Percentiles rank a stretch among this genome's conserved stretches.
Evolutionary conservation across 2,329 filamentous ascomycete species (phyloP).

Genomic region (Aplosporella prunicola): DNA sequence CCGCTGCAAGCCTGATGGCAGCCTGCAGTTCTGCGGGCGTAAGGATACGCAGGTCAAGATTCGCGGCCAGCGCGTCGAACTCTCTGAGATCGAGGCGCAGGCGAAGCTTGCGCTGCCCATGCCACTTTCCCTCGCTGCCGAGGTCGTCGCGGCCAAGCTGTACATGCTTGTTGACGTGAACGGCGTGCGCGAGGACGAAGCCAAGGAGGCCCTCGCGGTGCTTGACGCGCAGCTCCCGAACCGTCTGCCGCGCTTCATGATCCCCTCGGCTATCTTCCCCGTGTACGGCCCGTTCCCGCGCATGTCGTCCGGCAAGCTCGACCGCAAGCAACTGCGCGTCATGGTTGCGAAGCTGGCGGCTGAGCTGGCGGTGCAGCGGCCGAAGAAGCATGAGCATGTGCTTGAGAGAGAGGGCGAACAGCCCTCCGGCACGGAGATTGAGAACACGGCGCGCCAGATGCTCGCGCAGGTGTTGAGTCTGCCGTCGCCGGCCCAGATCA

Average conservation of each 20-base stretch:
- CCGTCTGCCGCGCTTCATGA: not conserved
- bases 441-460: too few species aligned
- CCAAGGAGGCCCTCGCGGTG: not conserved
- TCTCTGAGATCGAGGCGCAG: slow-evolving; percentile 30
- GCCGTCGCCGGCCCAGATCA: too few species aligned
- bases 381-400: too few species aligned
- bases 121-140: not conserved
- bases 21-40: slow-evolving; percentile 9
- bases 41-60: slow-evolving; percentile 15
- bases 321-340: slow-evolving; percentile 13
- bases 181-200: not conserved
- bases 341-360: not conserved
- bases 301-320: slow-evolving; percentile 25
- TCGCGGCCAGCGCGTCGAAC: slow-evolving; percentile 29
- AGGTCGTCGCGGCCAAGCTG: not conserved
- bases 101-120: not conserved
- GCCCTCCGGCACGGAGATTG: too few species aligned
- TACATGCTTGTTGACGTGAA: not conserved
- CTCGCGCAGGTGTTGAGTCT: too few species aligned
- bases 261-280: not conserved
- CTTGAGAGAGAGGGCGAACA: too few species aligned
- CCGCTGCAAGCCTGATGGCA: slow-evolving; percentile 16
- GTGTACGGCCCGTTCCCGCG: slow-evolving; percentile 17
- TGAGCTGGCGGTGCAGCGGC: too few species aligned
- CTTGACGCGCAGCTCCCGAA: not conserved